Evolutionary conservation across 306 rosid genomes (phyloP).

Genomic region (Glycyrrhiza uralensis): DNA sequence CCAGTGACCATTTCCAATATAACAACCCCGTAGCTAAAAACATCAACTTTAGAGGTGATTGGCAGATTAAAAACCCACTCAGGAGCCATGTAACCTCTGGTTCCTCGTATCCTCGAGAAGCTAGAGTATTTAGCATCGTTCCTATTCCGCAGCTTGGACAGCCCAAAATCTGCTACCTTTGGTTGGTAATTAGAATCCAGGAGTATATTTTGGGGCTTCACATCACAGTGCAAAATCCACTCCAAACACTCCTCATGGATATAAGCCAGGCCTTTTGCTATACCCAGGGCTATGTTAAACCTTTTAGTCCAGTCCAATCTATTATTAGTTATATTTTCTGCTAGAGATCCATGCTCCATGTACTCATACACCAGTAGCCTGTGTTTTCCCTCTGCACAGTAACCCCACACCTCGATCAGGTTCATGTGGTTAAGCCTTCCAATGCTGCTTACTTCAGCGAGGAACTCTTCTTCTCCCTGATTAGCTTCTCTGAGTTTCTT

Average conservation of each 20-base stretch:
- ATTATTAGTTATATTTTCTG: conserved; percentile 23
- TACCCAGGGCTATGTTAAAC: conserved; percentile 54
- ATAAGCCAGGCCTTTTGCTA: conserved; percentile 56
- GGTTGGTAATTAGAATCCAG: conserved; percentile 42
- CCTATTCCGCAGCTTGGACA: conserved; percentile 49
- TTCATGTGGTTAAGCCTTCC: conserved; percentile 63
- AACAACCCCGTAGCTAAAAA: conserved; percentile 61
- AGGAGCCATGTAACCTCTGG: conserved; percentile 71
- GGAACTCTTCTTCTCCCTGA: conserved; percentile 60
- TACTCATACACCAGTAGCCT: conserved; percentile 57
- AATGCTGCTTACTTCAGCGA: conserved; percentile 52
- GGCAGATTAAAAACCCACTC: conserved; percentile 59
- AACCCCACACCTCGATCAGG: conserved; percentile 61
- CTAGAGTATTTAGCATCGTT: conserved; percentile 19
- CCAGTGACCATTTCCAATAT: conserved; percentile 60
- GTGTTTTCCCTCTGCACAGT: conserved; percentile 53
- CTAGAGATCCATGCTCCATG: conserved; percentile 51
- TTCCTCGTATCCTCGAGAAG: conserved; percentile 54
- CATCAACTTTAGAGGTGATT: conserved; percentile 68
- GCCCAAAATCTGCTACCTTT: conserved; percentile 59
- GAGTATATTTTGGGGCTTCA: conserved; percentile 60
- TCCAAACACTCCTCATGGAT: conserved; percentile 71
- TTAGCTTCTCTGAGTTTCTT: conserved; percentile 40
- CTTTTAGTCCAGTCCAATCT: conserved; percentile 44
- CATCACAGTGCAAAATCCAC: conserved; percentile 71